A percentile compares a stretch with the other conserved stretches of the same genome.
Conservation (phyloP, 202 grass and related monocot species). For the Carex sylvatica region DNA sequence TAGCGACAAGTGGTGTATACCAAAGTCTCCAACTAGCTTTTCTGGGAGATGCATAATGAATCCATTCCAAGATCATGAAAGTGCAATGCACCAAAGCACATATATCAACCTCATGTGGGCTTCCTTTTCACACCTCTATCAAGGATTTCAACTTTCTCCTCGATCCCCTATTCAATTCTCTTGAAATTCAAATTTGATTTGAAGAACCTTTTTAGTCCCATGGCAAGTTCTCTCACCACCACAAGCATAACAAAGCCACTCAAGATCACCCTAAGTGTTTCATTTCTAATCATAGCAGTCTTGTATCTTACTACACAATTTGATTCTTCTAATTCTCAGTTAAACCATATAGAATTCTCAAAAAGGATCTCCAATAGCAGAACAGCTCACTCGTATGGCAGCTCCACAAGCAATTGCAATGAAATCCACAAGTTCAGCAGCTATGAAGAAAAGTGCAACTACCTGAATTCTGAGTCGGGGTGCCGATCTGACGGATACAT, state of each 20-base stretch:
- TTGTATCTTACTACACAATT: slow-evolving; percentile 7
- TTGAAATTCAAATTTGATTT: not conserved
- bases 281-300: slow-evolving; percentile 25
- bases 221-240: slow-evolving; percentile 19
- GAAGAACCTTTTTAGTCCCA: slow-evolving; percentile 4
- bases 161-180: not conserved
- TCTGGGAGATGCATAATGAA: not conserved
- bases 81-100: not conserved
- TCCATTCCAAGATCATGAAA: not conserved
- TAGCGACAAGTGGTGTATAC: not conserved
- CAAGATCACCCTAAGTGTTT: slow-evolving; percentile 3
- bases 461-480: slow-evolving; percentile 21
- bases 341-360: slow-evolving; percentile 11
- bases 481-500: slow-evolving; percentile 54
- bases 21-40: slow-evolving; percentile 9
- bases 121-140: not conserved
- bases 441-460: slow-evolving; percentile 38
- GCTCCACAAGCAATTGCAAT: slow-evolving; percentile 16
- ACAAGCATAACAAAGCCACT: not conserved
- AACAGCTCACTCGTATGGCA: not conserved
- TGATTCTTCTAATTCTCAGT: slow-evolving; percentile 9
- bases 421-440: slow-evolving; percentile 35
- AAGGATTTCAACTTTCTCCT: not conserved
- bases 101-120: slow-evolving; percentile 4
- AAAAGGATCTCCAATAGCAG: slow-evolving; percentile 8